Conservation (phyloP, 2,329 filamentous ascomycete genomes). For the Epichloe coenophiala region DNA sequence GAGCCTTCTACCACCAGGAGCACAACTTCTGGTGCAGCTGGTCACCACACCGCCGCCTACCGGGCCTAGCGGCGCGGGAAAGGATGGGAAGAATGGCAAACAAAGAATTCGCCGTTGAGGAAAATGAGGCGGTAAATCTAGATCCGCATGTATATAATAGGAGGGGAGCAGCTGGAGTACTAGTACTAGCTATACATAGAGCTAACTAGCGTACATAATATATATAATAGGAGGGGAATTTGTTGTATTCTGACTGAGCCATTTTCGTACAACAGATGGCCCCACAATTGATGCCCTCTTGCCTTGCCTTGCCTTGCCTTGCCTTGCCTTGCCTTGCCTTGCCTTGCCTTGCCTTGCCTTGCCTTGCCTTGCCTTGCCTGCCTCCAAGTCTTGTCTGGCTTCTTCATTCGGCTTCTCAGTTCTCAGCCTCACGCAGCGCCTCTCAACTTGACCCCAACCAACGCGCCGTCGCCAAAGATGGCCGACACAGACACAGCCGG, state of each 20-base stretch:
- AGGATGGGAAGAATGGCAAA: not conserved
- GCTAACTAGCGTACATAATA: too few relatives aligned
- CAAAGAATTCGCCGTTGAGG: not conserved
- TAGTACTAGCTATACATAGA: too few relatives aligned
- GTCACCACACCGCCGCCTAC: not conserved
- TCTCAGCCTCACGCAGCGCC: not conserved
- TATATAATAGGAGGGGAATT: not conserved
- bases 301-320: too few relatives aligned
- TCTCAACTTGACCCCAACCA: not conserved
- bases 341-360: too few relatives aligned
- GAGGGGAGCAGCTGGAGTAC: too few relatives aligned
- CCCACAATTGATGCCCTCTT: too few relatives aligned
- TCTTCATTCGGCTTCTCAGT: not conserved
- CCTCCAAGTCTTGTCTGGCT: not conserved
- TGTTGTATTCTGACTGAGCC: too few relatives aligned
- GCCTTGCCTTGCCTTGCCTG: too few relatives aligned
- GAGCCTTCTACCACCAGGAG: constrained; percentile 6
- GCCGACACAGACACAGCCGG: constrained; percentile 17
- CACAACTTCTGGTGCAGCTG: constrained; percentile 14
- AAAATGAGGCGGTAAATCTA: not conserved
- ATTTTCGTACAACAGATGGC: too few relatives aligned
- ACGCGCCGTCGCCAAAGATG: constrained; percentile 12
- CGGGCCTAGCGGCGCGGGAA: not conserved
- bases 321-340: too few relatives aligned
- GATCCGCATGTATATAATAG: not conserved